Conservation (phyloP, 2,329 filamentous ascomycete species). For the Diaporthe aspalathi region DNA sequence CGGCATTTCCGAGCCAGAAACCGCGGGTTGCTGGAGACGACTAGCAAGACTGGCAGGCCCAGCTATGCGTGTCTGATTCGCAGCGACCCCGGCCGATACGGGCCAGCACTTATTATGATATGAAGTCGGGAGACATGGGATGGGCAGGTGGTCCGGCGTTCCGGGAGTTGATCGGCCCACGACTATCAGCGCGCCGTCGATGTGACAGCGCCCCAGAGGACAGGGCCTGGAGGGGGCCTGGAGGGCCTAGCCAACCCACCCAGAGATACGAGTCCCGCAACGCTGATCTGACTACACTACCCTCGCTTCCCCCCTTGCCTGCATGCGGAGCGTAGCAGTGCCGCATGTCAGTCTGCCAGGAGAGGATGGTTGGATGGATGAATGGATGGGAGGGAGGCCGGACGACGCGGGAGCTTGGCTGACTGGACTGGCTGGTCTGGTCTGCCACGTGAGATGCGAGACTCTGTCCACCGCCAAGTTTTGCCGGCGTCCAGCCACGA, state of each 20-base stretch:
- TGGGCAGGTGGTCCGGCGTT: slow-evolving; percentile 26
- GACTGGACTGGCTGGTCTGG: neutral
- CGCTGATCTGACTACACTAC: neutral
- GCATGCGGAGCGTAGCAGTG: neutral
- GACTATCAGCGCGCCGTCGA: slow-evolving; percentile 20
- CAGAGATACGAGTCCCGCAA: slow-evolving; percentile 15
- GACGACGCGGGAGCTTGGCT: slow-evolving; percentile 9
- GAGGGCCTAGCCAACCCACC: slow-evolving; percentile 6
- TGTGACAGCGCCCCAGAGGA: slow-evolving; percentile 8
- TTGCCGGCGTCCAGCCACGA: slow-evolving; percentile 16
- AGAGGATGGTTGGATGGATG: too few relatives aligned
- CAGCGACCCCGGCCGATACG: slow-evolving; percentile 14
- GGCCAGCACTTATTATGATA: slow-evolving; percentile 1
- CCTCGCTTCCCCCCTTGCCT: too few relatives aligned
- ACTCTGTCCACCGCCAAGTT: slow-evolving; percentile 8
- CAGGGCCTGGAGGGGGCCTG: neutral
- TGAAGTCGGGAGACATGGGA: slow-evolving; percentile 16
- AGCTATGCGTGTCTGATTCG: slow-evolving; percentile 24
- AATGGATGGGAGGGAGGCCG: neutral
- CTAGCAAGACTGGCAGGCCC: slow-evolving; percentile 2
- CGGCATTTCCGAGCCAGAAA: neutral
- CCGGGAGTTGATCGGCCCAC: slow-evolving; percentile 16
- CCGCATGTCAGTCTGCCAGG: neutral
- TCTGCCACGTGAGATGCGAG: slow-evolving; percentile 20
- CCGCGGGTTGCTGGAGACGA: neutral